Evolutionary conservation across 1,139 yeast species (phyloP), one percentile per base, ranked within the genome.

Genomic region (Cylindricascospora bacillispora): DNA sequence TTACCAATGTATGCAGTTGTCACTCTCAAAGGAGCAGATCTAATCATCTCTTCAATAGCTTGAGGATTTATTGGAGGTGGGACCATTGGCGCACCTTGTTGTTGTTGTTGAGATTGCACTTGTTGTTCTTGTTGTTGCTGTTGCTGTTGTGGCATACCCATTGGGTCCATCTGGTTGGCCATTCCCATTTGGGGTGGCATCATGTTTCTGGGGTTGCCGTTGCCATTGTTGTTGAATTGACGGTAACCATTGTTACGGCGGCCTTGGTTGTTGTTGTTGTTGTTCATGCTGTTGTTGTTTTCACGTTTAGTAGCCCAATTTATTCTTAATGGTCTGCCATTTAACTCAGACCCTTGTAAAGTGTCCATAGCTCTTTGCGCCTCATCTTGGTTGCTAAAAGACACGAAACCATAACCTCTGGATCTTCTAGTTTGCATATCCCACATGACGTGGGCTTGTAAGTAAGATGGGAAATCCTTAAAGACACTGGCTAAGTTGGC

Each of bases 401-500:
- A 77, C n/a, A 81, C 93, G 57, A 85, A 85, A 1, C 95, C 95
- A 49, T 83, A 85, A 13, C 95, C 93, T 56, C 95, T 66, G 4
- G 93, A 80, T 51, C 93, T 63, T 22, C 93, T 86, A 14, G 93
- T 80, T 51, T 79, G 86, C 93, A 82, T 82, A 54, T 85, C 95
- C 95, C 95, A 83, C 94, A 85, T 85, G 23, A 85, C 94, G 44
- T 83, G 86, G 12, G 94, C 95, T 51, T 82, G 93, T 30, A 73
- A 62, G 45, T 80, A 60, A 4, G 85, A 68, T 13, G 62, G 62
- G 52, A 71, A 80, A 33, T 61, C 60, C n/a, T 62, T 45, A 50
- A 85, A 85, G 5, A 80, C 66, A 27, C 55, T 59, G 31, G 62
- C 63, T 40, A 85, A 63, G 13, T 69, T 55, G 41, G 79, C 93